Percentiles rank a stretch among this genome's conserved stretches.
Evolutionary conservation across 306 rosid species (phyloP).

Genomic region (Trichosanthes truncata): DNA sequence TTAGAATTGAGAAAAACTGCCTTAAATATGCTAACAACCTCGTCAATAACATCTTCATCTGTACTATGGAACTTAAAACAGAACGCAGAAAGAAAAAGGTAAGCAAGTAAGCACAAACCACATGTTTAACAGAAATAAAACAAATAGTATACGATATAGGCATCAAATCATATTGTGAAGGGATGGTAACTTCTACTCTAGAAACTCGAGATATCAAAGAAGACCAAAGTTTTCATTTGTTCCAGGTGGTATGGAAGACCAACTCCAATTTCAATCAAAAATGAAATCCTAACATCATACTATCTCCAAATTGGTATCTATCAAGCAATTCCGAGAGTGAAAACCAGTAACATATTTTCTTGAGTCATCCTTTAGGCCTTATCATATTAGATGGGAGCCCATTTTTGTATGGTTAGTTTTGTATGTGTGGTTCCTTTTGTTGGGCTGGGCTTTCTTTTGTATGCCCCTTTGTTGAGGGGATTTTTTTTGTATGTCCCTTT

Average conservation of each 20-base stretch:
- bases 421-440: not conserved
- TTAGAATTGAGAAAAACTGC: conserved; percentile 54
- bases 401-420: not conserved
- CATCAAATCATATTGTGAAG: not conserved
- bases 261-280: not conserved
- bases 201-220: not conserved
- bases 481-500: no score
- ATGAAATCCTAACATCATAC: not conserved
- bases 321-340: not conserved
- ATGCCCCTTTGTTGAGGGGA: no score
- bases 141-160: not conserved
- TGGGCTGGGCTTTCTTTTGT: no score
- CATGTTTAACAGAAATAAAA: not conserved
- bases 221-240: not conserved
- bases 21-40: conserved; percentile 62
- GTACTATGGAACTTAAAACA: conserved; percentile 56
- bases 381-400: not conserved
- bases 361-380: not conserved
- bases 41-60: conserved; percentile 57
- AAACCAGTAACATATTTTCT: not conserved
- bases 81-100: not conserved
- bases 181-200: not conserved
- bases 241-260: not conserved
- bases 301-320: not conserved
- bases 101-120: conserved; percentile 13